These are phyloP conservation scores for Cryomyces antarcticus DNA, from an alignment of 495 filamentous ascomycete genomes.

Conservation along the genomic window DNA sequence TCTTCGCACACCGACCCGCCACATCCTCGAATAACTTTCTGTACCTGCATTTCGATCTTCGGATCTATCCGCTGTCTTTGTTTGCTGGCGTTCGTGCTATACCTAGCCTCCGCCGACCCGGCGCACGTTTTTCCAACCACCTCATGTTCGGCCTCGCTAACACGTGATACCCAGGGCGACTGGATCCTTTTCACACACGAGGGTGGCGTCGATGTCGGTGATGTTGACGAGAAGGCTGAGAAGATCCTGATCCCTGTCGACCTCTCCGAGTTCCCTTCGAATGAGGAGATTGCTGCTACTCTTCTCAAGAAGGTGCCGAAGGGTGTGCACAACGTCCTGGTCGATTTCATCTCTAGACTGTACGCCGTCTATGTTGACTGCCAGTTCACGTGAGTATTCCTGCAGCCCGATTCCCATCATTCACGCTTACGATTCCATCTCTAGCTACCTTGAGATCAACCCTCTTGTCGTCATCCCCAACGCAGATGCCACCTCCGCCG, in stretches of 20 bases:
- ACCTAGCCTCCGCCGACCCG: neutral
- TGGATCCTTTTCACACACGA: conserved; percentile 99
- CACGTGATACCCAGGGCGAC: conserved; percentile 50
- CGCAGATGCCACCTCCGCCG: conserved; percentile 69
- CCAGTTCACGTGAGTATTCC: conserved; percentile 59
- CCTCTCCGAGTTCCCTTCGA: conserved; percentile 84
- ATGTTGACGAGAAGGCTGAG: conserved; percentile 97
- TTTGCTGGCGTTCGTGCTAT: neutral
- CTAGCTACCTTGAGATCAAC: conserved; percentile 92
- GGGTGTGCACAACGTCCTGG: conserved; percentile 90
- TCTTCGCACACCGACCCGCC: neutral
- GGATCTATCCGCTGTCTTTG: neutral
- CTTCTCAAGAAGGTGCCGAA: conserved; percentile 85
- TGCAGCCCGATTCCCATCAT: neutral
- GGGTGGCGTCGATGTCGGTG: conserved; percentile 97
- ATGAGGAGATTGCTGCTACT: conserved; percentile 68
- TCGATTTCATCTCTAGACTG: conserved; percentile 87
- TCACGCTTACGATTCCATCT: neutral
- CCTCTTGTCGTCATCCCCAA: conserved; percentile 96
- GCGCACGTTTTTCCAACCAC: neutral
- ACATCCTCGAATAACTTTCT: too few relatives aligned
- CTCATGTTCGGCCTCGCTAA: neutral
- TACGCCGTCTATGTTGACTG: conserved; percentile 99
- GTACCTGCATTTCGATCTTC: too few relatives aligned
- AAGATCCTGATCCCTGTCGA: conserved; percentile 96